These are phyloP conservation scores for Paxillus ammoniavirescens DNA, from an alignment of 768 basidiomycete genomes.

Conservation along the genomic window DNA sequence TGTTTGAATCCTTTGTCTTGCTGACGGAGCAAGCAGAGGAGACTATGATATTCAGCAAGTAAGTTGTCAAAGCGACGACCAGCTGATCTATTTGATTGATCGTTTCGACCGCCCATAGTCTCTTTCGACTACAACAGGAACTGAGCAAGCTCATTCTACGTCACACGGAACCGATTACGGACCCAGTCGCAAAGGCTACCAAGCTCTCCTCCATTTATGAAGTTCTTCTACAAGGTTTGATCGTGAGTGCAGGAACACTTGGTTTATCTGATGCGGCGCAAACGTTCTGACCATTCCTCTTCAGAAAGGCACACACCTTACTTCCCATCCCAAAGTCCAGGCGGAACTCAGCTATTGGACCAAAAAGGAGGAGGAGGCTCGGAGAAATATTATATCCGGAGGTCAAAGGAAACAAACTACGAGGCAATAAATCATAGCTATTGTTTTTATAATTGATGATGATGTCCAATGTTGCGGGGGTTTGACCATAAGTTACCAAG, in stretches of 20 bases:
- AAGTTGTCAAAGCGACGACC: slow-evolving; percentile 22
- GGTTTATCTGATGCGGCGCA: neutral
- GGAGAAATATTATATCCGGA: slow-evolving; percentile 50
- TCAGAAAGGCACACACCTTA: slow-evolving; percentile 65
- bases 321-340: slow-evolving; percentile 82
- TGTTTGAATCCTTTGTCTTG: slow-evolving; percentile 83
- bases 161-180: slow-evolving; percentile 68
- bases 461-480: slow-evolving; percentile 15
- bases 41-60: slow-evolving; percentile 97
- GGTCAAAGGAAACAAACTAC: slow-evolving; percentile 28
- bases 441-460: slow-evolving; percentile 6
- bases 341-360: slow-evolving; percentile 86
- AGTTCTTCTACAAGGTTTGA: slow-evolving; percentile 69
- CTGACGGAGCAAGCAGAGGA: slow-evolving; percentile 85
- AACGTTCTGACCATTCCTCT: slow-evolving; percentile 1
- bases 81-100: neutral
- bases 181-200: slow-evolving; percentile 59
- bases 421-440: slow-evolving; percentile 18
- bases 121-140: slow-evolving; percentile 83
- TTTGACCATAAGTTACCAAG: slow-evolving; percentile 20
- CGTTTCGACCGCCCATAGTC: slow-evolving; percentile 41
- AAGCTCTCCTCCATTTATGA: slow-evolving; percentile 76
- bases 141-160: slow-evolving; percentile 69
- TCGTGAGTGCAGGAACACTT: slow-evolving; percentile 47
- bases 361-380: slow-evolving; percentile 79